Evolutionary conservation across 306 rosid genomes (phyloP), one percentile per base, ranked within the genome.

Genomic region (Inga leiocalycina): DNA sequence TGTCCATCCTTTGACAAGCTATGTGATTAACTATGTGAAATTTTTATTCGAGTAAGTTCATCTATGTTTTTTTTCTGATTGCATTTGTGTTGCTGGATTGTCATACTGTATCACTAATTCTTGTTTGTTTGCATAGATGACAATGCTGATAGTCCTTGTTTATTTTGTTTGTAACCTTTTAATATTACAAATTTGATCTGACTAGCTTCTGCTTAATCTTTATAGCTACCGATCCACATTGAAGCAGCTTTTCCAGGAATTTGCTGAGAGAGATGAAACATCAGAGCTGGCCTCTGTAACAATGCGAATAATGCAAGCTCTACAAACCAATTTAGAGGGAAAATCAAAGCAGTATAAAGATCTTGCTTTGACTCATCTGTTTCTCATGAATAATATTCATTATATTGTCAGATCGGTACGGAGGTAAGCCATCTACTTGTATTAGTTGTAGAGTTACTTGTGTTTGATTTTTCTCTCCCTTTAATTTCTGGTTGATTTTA

Each of bases 341-440:
- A 91, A 91, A 84, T 91, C 95, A 67, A 91, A 88, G 88, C 92
- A 91, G 79, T 91, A 91, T 77, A 91, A 78, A 84, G 95, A 91
- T 84, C 77, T 54, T 81, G 86, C 95, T 52, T 85, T 91, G 81
- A 91, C 91, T n/a, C 92, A 89, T 84, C 75, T 91, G 62, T 91
- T 91, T 79, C 95, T 91, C 79, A 91, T 91, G 95, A 91, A 91
- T 84, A 91, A 91, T 81, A 89, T 91, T 83, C 95, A 91, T 79
- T 91, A 91, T 81, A 91, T 91, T 78, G 95, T 91, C 86, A 82
- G 92, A 89, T 91, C 95, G 66, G 93, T 91, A 56, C 91, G 95
- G 78, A 91, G 93, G 95, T 91, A 82, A 51, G 80, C 83, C 81
- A 44, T 54, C 52, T 62, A 30, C 35, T 71, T 35, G 37, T 17